Conservation (phyloP, 2,329 filamentous ascomycete genomes). For the Colletotrichum neosansevieriae region DNA sequence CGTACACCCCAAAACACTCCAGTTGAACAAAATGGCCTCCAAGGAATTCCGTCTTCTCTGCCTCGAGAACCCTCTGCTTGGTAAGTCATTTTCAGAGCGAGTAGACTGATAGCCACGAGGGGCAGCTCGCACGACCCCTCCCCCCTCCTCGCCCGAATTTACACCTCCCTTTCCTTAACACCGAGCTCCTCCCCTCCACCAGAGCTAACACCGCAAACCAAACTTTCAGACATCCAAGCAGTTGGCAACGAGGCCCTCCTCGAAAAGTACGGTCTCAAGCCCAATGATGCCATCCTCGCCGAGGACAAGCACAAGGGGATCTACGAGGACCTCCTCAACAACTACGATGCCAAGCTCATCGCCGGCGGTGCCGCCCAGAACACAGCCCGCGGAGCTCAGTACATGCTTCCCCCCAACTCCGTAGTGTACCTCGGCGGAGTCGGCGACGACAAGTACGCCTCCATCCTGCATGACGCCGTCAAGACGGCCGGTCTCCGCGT, state of each 20-base stretch:
- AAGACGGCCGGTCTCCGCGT: constrained; percentile 89
- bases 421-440: constrained; percentile 95
- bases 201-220: constrained; percentile 1
- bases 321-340: constrained; percentile 93
- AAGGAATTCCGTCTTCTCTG: constrained; percentile 92
- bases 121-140: background rate
- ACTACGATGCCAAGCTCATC: constrained; percentile 93
- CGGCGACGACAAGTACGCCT: constrained; percentile 95
- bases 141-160: background rate
- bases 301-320: constrained; percentile 90
- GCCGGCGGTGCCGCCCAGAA: constrained; percentile 98
- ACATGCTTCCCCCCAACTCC: constrained; percentile 89
- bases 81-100: constrained; percentile 59
- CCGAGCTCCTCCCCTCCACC: constrained; percentile 11
- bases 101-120: background rate
- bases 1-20: constrained; percentile 39
- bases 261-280: constrained; percentile 92
- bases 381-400: constrained; percentile 95
- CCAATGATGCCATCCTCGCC: constrained; percentile 97
- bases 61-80: constrained; percentile 97
- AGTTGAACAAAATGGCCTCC: constrained; percentile 72
- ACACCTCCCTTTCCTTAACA: constrained; percentile 38
- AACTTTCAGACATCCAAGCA: constrained; percentile 84
- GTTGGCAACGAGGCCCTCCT: constrained; percentile 85
- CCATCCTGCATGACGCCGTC: constrained; percentile 87